These are phyloP conservation scores for Chamaenerion angustifolium DNA, from an alignment of 345 rosid species.

Conservation along the genomic window DNA sequence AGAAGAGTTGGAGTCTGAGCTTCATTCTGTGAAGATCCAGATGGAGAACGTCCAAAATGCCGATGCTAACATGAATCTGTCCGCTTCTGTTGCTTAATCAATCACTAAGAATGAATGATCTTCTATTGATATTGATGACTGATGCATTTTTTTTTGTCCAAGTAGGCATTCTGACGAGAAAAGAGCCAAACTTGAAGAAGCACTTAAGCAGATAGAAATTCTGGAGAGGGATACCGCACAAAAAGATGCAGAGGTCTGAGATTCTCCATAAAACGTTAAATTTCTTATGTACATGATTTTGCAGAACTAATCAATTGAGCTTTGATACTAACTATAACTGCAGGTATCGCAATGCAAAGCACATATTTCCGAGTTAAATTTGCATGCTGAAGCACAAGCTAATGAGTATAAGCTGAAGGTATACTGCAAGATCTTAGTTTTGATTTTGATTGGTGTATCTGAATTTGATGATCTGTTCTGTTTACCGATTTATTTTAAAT, in stretches of 20 bases:
- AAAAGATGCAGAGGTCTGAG: constrained; percentile 54
- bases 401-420: constrained; percentile 84
- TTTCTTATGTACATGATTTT: not conserved
- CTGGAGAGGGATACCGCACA: constrained; percentile 42
- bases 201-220: constrained; percentile 31
- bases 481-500: not conserved
- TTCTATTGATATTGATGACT: not conserved
- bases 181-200: constrained; percentile 41
- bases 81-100: not conserved
- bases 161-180: constrained; percentile 56
- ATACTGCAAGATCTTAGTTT: too few species aligned
- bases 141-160: constrained; percentile 10
- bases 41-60: constrained; percentile 51
- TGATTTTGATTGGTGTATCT: too few species aligned
- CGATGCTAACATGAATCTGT: constrained; percentile 65
- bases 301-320: not conserved
- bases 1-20: constrained; percentile 86
- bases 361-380: constrained; percentile 62
- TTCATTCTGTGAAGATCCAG: constrained; percentile 51
- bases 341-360: constrained; percentile 57
- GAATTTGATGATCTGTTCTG: too few species aligned
- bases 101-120: not conserved
- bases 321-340: constrained; percentile 5
- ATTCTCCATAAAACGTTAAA: constrained; percentile 1
- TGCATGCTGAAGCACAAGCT: constrained; percentile 96